These are phyloP conservation scores for Cystofilobasidium capitatum DNA, from an alignment of 768 basidiomycete genomes.

Conservation along the genomic window DNA sequence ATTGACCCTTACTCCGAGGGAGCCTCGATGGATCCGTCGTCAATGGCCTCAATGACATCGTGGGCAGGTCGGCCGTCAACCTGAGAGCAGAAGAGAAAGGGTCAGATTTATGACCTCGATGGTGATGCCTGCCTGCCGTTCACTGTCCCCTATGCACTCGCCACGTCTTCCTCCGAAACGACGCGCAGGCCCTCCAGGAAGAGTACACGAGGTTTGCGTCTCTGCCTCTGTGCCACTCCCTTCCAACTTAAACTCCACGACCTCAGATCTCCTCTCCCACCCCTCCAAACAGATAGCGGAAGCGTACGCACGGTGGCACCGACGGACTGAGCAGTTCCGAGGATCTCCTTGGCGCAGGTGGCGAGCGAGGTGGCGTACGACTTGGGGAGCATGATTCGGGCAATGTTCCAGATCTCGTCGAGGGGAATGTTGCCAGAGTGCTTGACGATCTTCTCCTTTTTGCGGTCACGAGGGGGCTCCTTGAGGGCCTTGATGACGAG, in stretches of 20 bases:
- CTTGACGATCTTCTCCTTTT: conserved; percentile 99
- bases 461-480: conserved; percentile 97
- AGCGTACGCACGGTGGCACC: conserved; percentile 73
- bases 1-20: not conserved
- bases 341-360: conserved; percentile 88
- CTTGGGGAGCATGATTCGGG: conserved; percentile 84
- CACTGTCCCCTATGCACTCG: too few relatives aligned
- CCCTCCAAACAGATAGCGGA: too few relatives aligned
- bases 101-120: not conserved
- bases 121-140: too few relatives aligned
- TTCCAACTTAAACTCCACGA: too few relatives aligned
- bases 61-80: conserved; percentile 85
- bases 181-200: too few relatives aligned
- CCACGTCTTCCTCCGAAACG: too few relatives aligned
- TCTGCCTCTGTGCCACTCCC: too few relatives aligned
- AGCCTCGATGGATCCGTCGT: conserved; percentile 30
- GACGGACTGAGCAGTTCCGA: conserved; percentile 92
- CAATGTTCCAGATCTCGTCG: conserved; percentile 59
- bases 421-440: conserved; percentile 87
- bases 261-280: too few relatives aligned
- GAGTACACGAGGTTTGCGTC: too few relatives aligned
- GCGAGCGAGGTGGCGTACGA: conserved; percentile 85
- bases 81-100: not conserved
- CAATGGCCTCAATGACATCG: conserved; percentile 60
- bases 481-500: conserved; percentile 97